A percentile compares a stretch with the other conserved stretches of the same genome.
Evolutionary conservation across 2,329 filamentous ascomycete genomes (phyloP).

Genomic region (Fusarium nygamai): DNA sequence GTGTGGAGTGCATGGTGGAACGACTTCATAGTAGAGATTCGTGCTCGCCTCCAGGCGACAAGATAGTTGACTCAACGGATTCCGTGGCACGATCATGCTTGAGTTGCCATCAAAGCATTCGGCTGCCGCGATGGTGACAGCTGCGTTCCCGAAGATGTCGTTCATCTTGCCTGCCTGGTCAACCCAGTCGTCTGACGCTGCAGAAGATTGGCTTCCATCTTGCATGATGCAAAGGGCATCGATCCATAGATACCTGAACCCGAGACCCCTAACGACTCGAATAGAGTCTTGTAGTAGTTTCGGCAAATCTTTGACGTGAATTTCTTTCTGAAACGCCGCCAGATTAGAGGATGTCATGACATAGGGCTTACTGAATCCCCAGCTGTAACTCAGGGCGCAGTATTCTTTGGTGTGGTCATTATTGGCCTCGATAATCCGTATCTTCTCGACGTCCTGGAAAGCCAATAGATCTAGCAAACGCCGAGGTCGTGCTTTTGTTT

Average conservation of each 20-base stretch:
- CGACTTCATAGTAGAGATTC: not conserved
- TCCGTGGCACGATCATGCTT: not conserved
- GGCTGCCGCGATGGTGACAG: not conserved
- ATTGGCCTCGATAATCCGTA: not conserved
- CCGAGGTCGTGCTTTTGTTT: not conserved
- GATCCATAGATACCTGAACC: not conserved
- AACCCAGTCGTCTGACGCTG: not conserved
- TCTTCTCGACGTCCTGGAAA: not conserved
- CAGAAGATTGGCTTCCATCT: not conserved
- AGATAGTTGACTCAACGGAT: not conserved
- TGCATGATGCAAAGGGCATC: constrained; percentile 1
- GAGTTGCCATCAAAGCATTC: not conserved
- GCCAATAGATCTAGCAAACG: not conserved
- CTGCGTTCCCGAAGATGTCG: not conserved
- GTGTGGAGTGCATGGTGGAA: not conserved
- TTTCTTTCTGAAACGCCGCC: not conserved
- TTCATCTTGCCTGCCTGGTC: not conserved
- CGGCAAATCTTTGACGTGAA: not conserved
- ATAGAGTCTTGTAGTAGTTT: not conserved
- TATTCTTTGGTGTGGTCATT: not conserved
- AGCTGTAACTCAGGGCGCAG: not conserved
- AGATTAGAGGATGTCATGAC: not conserved
- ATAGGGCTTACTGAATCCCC: not conserved
- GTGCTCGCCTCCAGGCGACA: not conserved
- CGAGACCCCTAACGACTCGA: not conserved